Conservation (phyloP, 2,329 filamentous ascomycete genomes). For the Phialophora verrucosa region DNA sequence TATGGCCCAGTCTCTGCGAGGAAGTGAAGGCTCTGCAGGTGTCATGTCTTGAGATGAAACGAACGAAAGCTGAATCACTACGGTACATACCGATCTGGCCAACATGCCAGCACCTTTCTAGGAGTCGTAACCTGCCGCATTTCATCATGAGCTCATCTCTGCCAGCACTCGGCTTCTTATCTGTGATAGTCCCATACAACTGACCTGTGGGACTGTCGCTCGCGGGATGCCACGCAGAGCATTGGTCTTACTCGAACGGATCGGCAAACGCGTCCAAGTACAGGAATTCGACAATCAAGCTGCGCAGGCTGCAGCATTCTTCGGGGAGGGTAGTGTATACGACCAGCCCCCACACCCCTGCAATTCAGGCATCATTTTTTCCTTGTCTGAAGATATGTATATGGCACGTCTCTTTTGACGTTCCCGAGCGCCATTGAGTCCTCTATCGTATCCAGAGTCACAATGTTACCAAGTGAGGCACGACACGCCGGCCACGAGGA, state of each 20-base stretch:
- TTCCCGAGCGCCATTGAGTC: neutral
- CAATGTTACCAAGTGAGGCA: neutral
- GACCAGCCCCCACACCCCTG: neutral
- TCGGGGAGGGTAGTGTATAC: neutral
- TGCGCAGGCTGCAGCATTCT: conserved; percentile 5
- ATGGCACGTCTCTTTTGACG: neutral
- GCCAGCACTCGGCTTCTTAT: neutral
- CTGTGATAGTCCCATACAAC: neutral
- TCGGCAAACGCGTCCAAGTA: neutral
- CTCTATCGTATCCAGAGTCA: neutral
- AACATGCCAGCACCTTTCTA: too few species aligned
- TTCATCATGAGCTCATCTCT: neutral
- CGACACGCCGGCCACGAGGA: conserved; percentile 1
- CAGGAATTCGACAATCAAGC: neutral
- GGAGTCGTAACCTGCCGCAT: neutral
- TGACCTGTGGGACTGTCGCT: neutral
- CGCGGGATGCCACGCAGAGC: neutral
- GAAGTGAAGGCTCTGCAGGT: neutral
- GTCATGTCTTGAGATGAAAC: neutral
- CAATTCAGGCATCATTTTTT: conserved; percentile 7
- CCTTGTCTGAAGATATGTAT: conserved; percentile 1
- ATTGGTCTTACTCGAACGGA: neutral
- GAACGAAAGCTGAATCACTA: neutral
- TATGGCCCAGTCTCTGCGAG: neutral
- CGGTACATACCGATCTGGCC: neutral